These are phyloP conservation scores for Pseudozyma thailandica DNA, from an alignment of 1,284 basidiomycete species.

Conservation along the genomic window DNA sequence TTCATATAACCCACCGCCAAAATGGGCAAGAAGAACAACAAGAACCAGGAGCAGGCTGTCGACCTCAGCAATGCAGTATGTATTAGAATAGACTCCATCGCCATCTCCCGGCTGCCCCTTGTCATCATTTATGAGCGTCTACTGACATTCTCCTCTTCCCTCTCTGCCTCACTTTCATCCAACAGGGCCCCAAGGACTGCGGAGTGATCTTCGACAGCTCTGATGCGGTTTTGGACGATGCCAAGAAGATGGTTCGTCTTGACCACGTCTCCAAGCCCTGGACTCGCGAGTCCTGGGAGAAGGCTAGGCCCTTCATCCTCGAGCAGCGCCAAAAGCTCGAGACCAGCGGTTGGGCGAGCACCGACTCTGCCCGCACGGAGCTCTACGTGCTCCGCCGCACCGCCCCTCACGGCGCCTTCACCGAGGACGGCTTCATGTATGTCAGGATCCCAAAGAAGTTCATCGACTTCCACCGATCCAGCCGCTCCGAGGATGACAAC, in stretches of 20 bases:
- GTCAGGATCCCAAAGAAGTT: slow-evolving; percentile 63
- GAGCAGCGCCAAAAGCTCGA: slow-evolving; percentile 66
- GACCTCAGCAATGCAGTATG: slow-evolving; percentile 46
- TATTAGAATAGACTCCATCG: slow-evolving; percentile 9
- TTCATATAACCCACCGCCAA: slow-evolving; percentile 24
- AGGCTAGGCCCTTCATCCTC: slow-evolving; percentile 62
- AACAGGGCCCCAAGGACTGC: slow-evolving; percentile 57
- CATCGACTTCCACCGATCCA: slow-evolving; percentile 62
- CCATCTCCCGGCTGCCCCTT: neutral
- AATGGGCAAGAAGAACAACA: slow-evolving; percentile 59
- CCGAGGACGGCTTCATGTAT: slow-evolving; percentile 65
- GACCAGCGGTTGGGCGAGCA: slow-evolving; percentile 54
- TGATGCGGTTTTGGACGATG: slow-evolving; percentile 53
- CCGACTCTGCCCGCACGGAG: slow-evolving; percentile 57
- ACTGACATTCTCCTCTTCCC: neutral
- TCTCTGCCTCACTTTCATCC: neutral
- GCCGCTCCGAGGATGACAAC: slow-evolving; percentile 45
- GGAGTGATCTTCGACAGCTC: slow-evolving; percentile 60
- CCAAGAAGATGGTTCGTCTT: slow-evolving; percentile 54
- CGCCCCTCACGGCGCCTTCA: slow-evolving; percentile 60
- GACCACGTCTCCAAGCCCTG: slow-evolving; percentile 62
- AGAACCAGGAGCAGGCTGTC: slow-evolving; percentile 51
- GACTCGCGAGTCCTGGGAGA: slow-evolving; percentile 65
- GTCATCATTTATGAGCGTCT: neutral
- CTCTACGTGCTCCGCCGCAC: slow-evolving; percentile 59